Base-by-base conservation (phyloP, 176 grass and related monocot genomes). In the Lolium perenne region DNA sequence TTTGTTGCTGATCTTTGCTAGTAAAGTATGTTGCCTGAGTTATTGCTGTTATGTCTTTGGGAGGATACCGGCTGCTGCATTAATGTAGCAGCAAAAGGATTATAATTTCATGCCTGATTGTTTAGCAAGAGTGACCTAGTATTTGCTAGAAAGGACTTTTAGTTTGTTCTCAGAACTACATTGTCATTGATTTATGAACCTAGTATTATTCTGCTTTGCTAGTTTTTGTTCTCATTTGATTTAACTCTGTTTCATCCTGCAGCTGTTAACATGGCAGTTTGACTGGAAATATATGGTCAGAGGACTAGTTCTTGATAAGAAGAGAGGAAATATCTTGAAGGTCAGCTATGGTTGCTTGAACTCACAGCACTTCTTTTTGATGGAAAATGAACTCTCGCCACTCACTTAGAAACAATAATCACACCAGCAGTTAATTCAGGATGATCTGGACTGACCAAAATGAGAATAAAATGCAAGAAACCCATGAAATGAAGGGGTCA, bases 221-320 rank as follows among this genome's bases (percentile, higher is more conserved):
- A 50, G n/a, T 75, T 75, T 84, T 80, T 55, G 5, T 75, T 81
- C 26, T 29, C 2, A 80, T 80, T 59, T 43, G 0, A 47, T 79
- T 76, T 85, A 65, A 76, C 41, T 58, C 47, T 86, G 72, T 81
- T 85, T 92, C 66, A 85, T 87, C 20, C 56, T 91, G 59, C 87
- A 98, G 97, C 76, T 98, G 68, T 83, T 95, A 71, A 89, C 90
- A 78, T 98, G 97, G 97, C 76, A 94, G 43, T 98, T 98, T 83
- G 90, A 98, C 69, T 98, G 94, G 97, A 98, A 91, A 86, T 98
- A 98, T 82, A 98, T 98, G 97, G 97, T 98, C 26, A 92, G 97
- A 72, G 97, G 97, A 80, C 79, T 98, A 78, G 97, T 98, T 82
- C 88, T 98, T 85, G 97, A 98, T 78, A 98, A 98, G 89, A 98